Evolutionary conservation across 805 yeast genomes (phyloP), one percentile per base, ranked within the genome.

Genomic region (Metschnikowia reukaufii): DNA sequence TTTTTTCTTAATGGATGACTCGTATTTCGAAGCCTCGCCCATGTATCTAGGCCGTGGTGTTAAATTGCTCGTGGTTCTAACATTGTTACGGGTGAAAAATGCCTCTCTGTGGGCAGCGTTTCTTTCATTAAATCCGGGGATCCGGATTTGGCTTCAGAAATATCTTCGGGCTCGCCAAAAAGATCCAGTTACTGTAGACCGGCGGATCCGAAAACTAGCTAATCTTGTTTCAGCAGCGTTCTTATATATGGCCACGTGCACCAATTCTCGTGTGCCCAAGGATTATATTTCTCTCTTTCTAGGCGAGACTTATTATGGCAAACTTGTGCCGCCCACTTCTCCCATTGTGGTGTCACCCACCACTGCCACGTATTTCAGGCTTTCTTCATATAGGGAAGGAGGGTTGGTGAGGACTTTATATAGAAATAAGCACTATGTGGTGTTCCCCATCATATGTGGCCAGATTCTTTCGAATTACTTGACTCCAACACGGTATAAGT

Each of bases 401-500:
- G 51, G 55, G 8, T 51, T 52, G 56, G 42, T 68, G 19, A 44
- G 48, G 15, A 38, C 42, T 20, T 34, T 66, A 4, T 70, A 68
- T 47, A 36, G 54, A 23, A 56, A 63, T 38, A 71, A 70, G 53
- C 68, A 71, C 46, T 59, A 43, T 27, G 27, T 70, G 9, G 55
- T 70, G 6, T 72, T 57, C 49, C 73, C 77, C 16, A 45, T 62
- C 27, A 52, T 72, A 10, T 72, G 64, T 50, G 73, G 65, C 13
- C 75, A 71, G 52, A 57, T 72, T 37, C 61, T 72, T 31, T 67
- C 73, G 31, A 68, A 69, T 50, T 70, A 69, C 54, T 54, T 72
- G 47, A 68, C 77, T 0, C 76, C 76, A 2, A 67, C 76, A 1
- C 57, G 49, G 33, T 64, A 53, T 56, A 62, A 59, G 52, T 57